Conservation (phyloP, 257 asterid genomes). For the Ilex aquifolium region DNA sequence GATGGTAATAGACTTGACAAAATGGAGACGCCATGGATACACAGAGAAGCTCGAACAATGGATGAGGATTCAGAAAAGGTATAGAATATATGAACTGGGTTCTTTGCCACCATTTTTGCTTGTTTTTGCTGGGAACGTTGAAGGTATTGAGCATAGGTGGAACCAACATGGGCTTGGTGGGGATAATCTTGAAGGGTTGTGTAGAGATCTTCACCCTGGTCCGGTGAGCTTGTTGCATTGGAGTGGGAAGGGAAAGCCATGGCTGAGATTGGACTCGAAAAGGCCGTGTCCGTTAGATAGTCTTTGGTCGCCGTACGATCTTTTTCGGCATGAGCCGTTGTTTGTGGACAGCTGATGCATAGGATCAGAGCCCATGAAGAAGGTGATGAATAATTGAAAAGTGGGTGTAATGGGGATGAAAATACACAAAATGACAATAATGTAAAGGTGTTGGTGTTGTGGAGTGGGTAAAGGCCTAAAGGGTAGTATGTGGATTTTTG, state of each 20-base stretch:
- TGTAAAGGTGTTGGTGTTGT: too few relatives aligned
- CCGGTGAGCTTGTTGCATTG: conserved; percentile 6
- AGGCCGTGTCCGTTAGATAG: conserved; percentile 1
- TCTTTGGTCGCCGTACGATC: conserved; percentile 4
- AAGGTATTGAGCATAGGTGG: background rate
- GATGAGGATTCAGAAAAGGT: conserved; percentile 1
- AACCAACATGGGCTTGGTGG: conserved; percentile 2
- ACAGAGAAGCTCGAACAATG: background rate
- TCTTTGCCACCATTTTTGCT: conserved; percentile 2
- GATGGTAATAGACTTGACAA: background rate
- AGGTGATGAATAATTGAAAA: too few relatives aligned
- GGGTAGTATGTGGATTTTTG: too few relatives aligned
- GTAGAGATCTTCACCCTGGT: conserved; percentile 2
- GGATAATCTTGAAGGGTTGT: conserved; percentile 2
- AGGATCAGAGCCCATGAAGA: too few relatives aligned
- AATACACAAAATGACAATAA: too few relatives aligned
- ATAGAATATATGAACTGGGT: background rate
- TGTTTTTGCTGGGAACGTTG: conserved; percentile 1
- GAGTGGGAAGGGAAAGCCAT: conserved; percentile 3
- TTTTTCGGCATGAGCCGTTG: background rate
- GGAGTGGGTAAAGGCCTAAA: too few relatives aligned
- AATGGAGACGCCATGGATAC: background rate
- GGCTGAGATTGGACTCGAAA: background rate
- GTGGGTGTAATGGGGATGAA: too few relatives aligned
- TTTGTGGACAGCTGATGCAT: background rate